Evolutionary conservation across 2,329 filamentous ascomycete genomes (phyloP).

Genomic region (Ophiostoma sp.): DNA sequence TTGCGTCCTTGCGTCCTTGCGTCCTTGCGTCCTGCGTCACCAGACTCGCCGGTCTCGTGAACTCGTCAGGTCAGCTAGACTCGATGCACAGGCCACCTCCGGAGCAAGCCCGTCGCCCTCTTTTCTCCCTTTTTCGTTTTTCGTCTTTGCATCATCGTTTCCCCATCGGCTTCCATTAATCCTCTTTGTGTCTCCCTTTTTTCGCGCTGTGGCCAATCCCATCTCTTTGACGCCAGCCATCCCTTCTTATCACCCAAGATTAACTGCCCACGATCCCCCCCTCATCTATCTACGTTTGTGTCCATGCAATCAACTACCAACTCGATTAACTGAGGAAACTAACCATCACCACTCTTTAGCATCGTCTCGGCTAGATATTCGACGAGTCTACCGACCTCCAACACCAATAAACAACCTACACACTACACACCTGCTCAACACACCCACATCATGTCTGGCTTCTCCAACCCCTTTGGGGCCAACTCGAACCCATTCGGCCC

Average conservation of each 20-base stretch:
- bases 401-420: background rate
- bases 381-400: background rate
- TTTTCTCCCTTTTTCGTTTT: background rate
- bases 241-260: background rate
- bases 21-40: background rate
- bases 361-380: background rate
- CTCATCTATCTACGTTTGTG: background rate
- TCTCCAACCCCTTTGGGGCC: conserved; percentile 65
- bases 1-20: background rate
- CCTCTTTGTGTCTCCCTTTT: conserved; percentile 12
- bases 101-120: background rate
- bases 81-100: background rate
- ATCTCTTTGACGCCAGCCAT: conserved; percentile 3
- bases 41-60: background rate
- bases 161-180: conserved; percentile 9
- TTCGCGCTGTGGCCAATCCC: background rate
- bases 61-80: no score
- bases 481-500: conserved; percentile 68
- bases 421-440: background rate
- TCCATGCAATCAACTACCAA: background rate
- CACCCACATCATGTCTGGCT: conserved; percentile 59
- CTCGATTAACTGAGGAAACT: no score
- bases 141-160: background rate
- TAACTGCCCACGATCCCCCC: background rate
- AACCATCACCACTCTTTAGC: no score